phyloP scores from a whole-genome alignment of 345 rosid species.

The Schrenkiella parvula region DNA sequence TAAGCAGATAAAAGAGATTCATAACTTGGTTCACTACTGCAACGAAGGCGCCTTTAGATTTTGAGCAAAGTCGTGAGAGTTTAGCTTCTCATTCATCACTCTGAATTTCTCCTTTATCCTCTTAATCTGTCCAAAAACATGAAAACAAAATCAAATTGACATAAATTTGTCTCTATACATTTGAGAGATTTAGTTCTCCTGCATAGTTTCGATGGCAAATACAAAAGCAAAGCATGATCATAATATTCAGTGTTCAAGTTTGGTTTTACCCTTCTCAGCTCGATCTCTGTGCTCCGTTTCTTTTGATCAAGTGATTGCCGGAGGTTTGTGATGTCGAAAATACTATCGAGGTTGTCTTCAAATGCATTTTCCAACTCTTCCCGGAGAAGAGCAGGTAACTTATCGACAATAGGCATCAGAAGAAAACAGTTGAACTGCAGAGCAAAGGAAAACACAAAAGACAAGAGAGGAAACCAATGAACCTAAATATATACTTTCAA shows the following conservation, averaged over 20 bases:
- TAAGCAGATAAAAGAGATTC: constrained; percentile 2
- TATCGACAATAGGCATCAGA: constrained; percentile 92
- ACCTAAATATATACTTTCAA: background rate
- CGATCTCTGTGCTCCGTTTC: constrained; percentile 73
- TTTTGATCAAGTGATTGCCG: constrained; percentile 63
- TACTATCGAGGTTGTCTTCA: constrained; percentile 73
- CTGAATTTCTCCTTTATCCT: constrained; percentile 84
- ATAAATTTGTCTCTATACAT: background rate
- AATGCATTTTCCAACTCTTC: constrained; percentile 91
- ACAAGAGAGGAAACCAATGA: background rate
- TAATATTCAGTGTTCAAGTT: background rate
- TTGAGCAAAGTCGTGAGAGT: constrained; percentile 40
- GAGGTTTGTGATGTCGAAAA: constrained; percentile 74
- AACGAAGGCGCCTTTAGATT: constrained; percentile 30
- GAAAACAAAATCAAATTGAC: constrained; percentile 1
- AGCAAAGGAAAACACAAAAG: background rate
- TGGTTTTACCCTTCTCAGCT: constrained; percentile 69
- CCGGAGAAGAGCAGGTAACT: constrained; percentile 82
- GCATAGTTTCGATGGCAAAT: background rate
- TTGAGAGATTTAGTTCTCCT: background rate
- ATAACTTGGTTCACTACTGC: constrained; percentile 14
- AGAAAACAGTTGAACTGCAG: constrained; percentile 96
- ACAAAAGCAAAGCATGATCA: background rate
- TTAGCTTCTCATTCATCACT: constrained; percentile 63
- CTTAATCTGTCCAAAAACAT: constrained; percentile 58